Evolutionary conservation across 768 basidiomycete genomes (phyloP).

Genomic region (Podaxis carcinomalis): DNA sequence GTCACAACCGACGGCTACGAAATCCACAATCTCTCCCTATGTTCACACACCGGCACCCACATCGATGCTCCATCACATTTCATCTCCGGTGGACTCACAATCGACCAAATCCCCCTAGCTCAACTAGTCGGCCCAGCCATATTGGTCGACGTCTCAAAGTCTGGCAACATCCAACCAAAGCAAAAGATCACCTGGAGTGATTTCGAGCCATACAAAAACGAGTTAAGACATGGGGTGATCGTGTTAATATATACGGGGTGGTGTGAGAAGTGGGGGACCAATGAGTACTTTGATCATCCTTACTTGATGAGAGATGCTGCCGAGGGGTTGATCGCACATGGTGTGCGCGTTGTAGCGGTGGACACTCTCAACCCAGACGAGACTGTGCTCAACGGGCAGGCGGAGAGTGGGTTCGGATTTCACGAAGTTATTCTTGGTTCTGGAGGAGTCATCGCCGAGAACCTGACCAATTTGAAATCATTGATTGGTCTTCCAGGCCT

Average conservation of each 20-base stretch:
- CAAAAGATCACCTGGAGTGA: slow-evolving; percentile 56
- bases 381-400: slow-evolving; percentile 35
- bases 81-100: slow-evolving; percentile 47
- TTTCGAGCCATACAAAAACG: slow-evolving; percentile 29
- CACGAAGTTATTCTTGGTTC: slow-evolving; percentile 59
- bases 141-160: slow-evolving; percentile 44
- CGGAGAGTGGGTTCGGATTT: slow-evolving; percentile 41
- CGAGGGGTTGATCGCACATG: slow-evolving; percentile 39
- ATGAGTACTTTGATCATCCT: slow-evolving; percentile 58
- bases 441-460: slow-evolving; percentile 68
- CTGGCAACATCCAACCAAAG: slow-evolving; percentile 24
- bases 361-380: slow-evolving; percentile 71
- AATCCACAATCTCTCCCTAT: slow-evolving; percentile 49
- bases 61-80: slow-evolving; percentile 79
- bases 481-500: slow-evolving; percentile 21
- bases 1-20: slow-evolving; percentile 44
- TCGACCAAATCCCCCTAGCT: slow-evolving; percentile 53
- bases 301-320: slow-evolving; percentile 56
- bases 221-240: slow-evolving; percentile 30
- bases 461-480: slow-evolving; percentile 50
- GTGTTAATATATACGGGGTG: slow-evolving; percentile 67
- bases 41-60: slow-evolving; percentile 77
- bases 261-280: slow-evolving; percentile 49
- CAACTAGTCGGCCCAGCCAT: slow-evolving; percentile 52
- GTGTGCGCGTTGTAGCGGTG: slow-evolving; percentile 54